A percentile compares a stretch with the other conserved stretches of the same genome.
Evolutionary conservation across 306 rosid species (phyloP).

Genomic region (cucumber (Cucumis sativus)): DNA sequence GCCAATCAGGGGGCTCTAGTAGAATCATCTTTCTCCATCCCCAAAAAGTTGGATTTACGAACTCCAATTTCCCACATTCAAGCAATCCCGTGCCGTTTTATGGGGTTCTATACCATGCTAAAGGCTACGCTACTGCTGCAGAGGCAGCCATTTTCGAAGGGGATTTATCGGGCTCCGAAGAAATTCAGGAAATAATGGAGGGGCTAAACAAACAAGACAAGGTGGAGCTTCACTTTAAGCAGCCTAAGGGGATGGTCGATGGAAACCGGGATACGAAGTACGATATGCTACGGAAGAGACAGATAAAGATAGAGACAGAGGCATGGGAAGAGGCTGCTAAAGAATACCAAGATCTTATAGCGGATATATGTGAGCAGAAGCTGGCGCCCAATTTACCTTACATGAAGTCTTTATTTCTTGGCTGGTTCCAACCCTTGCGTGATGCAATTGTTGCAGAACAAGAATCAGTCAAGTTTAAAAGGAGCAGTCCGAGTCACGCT

Average conservation of each 20-base stretch:
- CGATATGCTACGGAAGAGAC: slow-evolving; percentile 43
- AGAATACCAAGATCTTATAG: slow-evolving; percentile 70
- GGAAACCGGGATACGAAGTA: slow-evolving; percentile 31
- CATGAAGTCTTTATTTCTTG: slow-evolving; percentile 77
- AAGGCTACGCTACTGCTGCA: slow-evolving; percentile 45
- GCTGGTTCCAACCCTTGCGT: slow-evolving; percentile 83
- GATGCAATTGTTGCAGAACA: slow-evolving; percentile 57
- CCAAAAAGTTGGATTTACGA: slow-evolving; percentile 14
- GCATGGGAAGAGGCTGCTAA: slow-evolving; percentile 87
- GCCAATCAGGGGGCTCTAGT: slow-evolving; percentile 6
- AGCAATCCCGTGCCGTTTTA: slow-evolving; percentile 14
- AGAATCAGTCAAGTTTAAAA: slow-evolving; percentile 9
- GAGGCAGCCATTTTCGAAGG: slow-evolving; percentile 70
- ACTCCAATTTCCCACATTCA: slow-evolving; percentile 18
- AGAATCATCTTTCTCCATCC: slow-evolving; percentile 10
- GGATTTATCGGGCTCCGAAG: slow-evolving; percentile 46
- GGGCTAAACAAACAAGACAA: slow-evolving; percentile 22
- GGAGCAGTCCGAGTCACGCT: slow-evolving; percentile 24
- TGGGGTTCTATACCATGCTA: slow-evolving; percentile 7
- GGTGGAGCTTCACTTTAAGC: slow-evolving; percentile 17
- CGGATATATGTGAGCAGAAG: slow-evolving; percentile 79
- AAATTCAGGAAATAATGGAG: slow-evolving; percentile 39
- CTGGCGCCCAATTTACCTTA: slow-evolving; percentile 89
- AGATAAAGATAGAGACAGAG: slow-evolving; percentile 73
- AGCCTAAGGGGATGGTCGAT: slow-evolving; percentile 23